These are phyloP conservation scores for Solanum clarkiae DNA, from an alignment of 257 asterid species.

Conservation along the genomic window DNA sequence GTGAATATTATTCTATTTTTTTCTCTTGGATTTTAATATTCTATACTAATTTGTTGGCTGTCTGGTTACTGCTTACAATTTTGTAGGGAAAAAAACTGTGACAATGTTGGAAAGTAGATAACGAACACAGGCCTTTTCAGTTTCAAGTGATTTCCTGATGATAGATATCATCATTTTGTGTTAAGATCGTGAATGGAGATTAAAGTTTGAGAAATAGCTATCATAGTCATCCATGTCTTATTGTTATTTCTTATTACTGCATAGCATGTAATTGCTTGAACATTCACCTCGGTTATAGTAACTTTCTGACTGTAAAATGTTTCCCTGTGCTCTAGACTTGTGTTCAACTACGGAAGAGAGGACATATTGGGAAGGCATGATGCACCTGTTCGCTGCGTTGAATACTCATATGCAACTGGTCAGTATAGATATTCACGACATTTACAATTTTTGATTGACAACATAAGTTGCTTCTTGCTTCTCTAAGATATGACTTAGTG, in stretches of 20 bases:
- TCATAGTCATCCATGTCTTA: neutral
- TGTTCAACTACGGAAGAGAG: constrained; percentile 54
- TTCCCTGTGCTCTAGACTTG: constrained; percentile 36
- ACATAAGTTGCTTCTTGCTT: neutral
- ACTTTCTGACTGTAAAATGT: neutral
- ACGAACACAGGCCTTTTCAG: neutral
- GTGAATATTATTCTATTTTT: neutral
- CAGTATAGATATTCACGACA: constrained; percentile 1
- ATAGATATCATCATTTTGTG: neutral
- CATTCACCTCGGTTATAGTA: neutral
- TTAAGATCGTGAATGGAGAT: neutral
- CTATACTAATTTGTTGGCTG: neutral
- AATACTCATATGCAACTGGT: constrained; percentile 79
- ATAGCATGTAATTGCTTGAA: neutral
- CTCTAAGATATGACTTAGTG: neutral
- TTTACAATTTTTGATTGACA: neutral
- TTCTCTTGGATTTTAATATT: neutral
- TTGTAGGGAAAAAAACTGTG: neutral
- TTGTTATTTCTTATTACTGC: neutral
- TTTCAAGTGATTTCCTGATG: neutral
- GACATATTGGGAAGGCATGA: constrained; percentile 68
- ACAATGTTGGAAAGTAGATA: neutral
- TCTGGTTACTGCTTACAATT: neutral
- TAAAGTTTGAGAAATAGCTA: neutral
- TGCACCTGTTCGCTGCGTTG: constrained; percentile 77